phyloP scores from a whole-genome alignment of 805 yeast genomes.

The Ogataea methanolica region DNA sequence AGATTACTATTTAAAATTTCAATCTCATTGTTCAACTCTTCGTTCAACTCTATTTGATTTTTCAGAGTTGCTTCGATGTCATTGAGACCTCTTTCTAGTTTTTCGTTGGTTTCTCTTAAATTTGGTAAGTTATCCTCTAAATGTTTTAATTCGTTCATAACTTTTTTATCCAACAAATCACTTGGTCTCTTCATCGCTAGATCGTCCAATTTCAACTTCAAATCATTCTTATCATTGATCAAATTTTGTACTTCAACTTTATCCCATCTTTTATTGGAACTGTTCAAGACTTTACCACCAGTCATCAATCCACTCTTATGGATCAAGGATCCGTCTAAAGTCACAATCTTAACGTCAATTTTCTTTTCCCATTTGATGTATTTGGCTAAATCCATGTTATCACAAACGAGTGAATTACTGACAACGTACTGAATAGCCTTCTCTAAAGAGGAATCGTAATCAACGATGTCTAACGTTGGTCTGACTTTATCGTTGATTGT shows the following conservation, averaged over 20 bases:
- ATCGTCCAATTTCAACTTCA: constrained; percentile 42
- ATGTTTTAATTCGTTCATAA: constrained; percentile 51
- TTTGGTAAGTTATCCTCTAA: constrained; percentile 33
- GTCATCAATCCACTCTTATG: constrained; percentile 89
- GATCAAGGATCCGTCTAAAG: constrained; percentile 80
- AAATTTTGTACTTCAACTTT: constrained; percentile 59
- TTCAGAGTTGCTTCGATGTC: constrained; percentile 43
- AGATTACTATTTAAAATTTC: constrained; percentile 23
- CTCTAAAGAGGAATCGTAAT: constrained; percentile 62
- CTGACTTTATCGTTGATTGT: constrained; percentile 48
- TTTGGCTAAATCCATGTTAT: constrained; percentile 63
- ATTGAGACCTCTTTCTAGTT: constrained; percentile 24
- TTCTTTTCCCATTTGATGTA: constrained; percentile 62
- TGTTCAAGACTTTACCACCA: constrained; percentile 64
- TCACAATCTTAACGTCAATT: constrained; percentile 62
- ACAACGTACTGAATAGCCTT: constrained; percentile 77
- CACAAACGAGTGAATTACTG: constrained; percentile 76
- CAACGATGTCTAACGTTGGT: constrained; percentile 72
- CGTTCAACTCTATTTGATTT: constrained; percentile 34
- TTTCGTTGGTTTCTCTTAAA: constrained; percentile 24
- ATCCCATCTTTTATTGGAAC: constrained; percentile 61
- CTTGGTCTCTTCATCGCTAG: constrained; percentile 43
- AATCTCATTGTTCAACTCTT: constrained; percentile 20
- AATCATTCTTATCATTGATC: constrained; percentile 43
- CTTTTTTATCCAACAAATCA: constrained; percentile 49